Base-by-base conservation (phyloP, 495 filamentous ascomycete genomes). In the Neurospora intermedia region DNA sequence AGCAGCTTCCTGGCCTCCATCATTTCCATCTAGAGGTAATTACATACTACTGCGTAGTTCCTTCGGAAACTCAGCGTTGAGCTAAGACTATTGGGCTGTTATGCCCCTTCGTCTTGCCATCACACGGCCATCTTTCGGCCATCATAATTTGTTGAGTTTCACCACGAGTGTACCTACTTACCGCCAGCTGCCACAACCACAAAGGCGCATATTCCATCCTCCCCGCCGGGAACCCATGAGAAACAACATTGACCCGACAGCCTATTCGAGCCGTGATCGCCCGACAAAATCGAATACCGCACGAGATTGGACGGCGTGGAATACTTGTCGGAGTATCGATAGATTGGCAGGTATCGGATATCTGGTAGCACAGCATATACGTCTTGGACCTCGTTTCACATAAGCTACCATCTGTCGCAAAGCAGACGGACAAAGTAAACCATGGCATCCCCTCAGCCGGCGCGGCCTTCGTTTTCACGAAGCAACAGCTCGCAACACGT, bases 401-500 rank as follows among this genome's bases (percentile, higher is more conserved):
- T 35, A 16, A 66, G 23, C 54, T 35, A 66, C 15, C 54, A 38
- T 66, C 27, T 66, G 54, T 27, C 54, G 54, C 54, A 18, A 18
- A 38, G 27, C 54, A 35, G 27, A 31, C 54, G 54, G 54, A 31
- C 13, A 62, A 62, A 62, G 54, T 62, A 62, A 62, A 62, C 13
- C 13, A 66, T 66, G 54, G 54, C 54, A 16, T 35, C 54, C 0
- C 27, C 54, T 66, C 54, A 66, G 73, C 74, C 71, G 41, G 70
- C 69, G 46, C 72, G 45, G 23, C 73, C 73, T 39, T 71, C 73
- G 8, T 69, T 72, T 41, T 48, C 70, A 9, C 74, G 74, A 43
- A 73, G 71, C n/a, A 74, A 54, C 69, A 79, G 74, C 48, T 35
- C 48, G 48, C 48, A 59, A 15, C 48, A 59, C 20, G 48, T 59